Base-by-base conservation (phyloP, 495 filamentous ascomycete species). In the Penicillium crystallinum region DNA sequence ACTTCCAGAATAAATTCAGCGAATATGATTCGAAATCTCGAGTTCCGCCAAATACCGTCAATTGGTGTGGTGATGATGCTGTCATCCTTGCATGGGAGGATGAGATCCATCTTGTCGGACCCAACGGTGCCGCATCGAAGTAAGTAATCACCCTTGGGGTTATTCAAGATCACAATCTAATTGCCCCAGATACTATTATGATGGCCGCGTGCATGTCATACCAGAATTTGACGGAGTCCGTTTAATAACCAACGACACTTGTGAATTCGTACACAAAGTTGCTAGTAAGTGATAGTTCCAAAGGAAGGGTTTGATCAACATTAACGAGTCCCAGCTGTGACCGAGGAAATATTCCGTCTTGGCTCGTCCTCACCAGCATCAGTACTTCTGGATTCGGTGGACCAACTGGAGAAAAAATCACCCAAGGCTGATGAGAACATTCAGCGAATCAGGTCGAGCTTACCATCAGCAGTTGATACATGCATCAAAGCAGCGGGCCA, bases 341-440 rank as follows among this genome's bases (percentile, higher is more conserved):
- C 86, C 0, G 88, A 95, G 52, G 86, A 92, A 41, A 89, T 96
- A 12, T 97, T 97, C 63, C 80, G 85, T 25, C 79, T 92, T 39
- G 92, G 91, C 0, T 92, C 91, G 25, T 86, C 86, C 19, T 89
- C 88, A 1, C 84, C 95, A 9, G 88, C 93, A 15, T 91, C 95
- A 2, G 87, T 97, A 9, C 76, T 98, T 2, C 77, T 98, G 1
- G 93, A 98, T 71, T 95, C 93, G 1, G 84, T 93, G 5, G 87
- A 92, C 46, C 88, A 96, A 56, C 74, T 97, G 11, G 92, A 97
- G 55, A 88, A 89, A 60, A 87, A 92, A 59, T 97, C 92, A 1
- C 91, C 93, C 4, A 98, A 96, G 67, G 95, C 93, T 6, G 95
- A 98, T 61, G 93, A 97, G 57, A 90, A 96, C 59, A 96, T 98